A percentile compares a stretch with the other conserved stretches of the same genome.
phyloP scores from a whole-genome alignment of 495 filamentous ascomycete species.

The Baudoinia panamericana region DNA sequence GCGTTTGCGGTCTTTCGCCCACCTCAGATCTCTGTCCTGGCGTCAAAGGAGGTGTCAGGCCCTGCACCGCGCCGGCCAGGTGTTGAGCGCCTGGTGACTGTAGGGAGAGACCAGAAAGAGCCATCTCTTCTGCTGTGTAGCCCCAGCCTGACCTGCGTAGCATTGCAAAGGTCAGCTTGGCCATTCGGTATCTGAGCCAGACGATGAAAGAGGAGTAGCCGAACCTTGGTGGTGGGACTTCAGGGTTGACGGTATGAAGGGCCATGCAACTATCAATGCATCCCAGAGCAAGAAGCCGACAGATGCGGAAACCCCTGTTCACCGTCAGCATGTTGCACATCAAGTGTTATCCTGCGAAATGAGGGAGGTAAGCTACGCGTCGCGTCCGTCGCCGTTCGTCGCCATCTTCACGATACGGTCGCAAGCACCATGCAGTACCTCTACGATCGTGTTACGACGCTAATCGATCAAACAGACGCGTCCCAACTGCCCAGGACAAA shows the following conservation, averaged over 20 bases:
- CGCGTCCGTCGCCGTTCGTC: too few relatives aligned
- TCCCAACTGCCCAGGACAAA: neutral
- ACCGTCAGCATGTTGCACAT: conserved; percentile 7
- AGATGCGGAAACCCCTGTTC: conserved; percentile 29
- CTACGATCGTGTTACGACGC: too few relatives aligned
- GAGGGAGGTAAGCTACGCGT: too few relatives aligned
- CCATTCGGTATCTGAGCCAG: conserved; percentile 23
- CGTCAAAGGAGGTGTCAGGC: conserved; percentile 3
- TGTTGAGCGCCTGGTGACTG: neutral
- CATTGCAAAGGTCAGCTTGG: conserved; percentile 19
- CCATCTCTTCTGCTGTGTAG: conserved; percentile 21
- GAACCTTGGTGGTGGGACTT: conserved; percentile 23
- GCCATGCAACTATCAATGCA: conserved; percentile 24
- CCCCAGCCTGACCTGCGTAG: conserved; percentile 25
- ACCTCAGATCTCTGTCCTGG: neutral
- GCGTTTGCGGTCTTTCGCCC: conserved; percentile 25
- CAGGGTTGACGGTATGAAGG: conserved; percentile 28
- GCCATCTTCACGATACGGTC: too few relatives aligned
- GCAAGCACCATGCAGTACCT: too few relatives aligned
- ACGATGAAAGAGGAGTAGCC: conserved; percentile 9
- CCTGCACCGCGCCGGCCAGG: neutral
- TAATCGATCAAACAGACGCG: too few relatives aligned
- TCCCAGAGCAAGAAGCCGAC: conserved; percentile 27
- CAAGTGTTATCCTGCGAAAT: neutral
- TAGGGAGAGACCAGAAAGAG: neutral